Base-by-base conservation (phyloP, 176 grass and related monocot genomes). In the Rhynchospora pubera region DNA sequence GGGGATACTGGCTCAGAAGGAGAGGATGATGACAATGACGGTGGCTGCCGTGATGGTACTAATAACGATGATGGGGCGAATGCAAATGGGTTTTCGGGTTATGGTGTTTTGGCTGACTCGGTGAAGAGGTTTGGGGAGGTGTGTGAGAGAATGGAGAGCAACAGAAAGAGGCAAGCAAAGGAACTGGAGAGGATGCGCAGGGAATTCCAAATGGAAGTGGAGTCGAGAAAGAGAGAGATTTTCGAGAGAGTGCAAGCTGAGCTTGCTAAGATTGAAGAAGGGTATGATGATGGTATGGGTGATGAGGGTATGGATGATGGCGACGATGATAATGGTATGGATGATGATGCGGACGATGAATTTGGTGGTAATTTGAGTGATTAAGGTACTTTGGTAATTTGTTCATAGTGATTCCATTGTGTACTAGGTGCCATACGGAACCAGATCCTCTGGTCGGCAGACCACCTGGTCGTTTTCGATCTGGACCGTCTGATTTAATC, bases 201-300 rank as follows among this genome's bases (percentile, higher is more conserved):
- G 87, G 92, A 98, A 82, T 88, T 94, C 28, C 89, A 93, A 39
- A 94, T 86, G 57, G 92, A 95, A 9, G 82, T 95, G 21, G 90
- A 93, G 53, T 78, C 70, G 14, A 91, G 85, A 67, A 88, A 87
- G 69, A 93, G 82, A 84, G 85, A 95, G 82, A 93, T 94, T 90
- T 79, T 99, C 79, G 87, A 87, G 65, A 94, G 85, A 81, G 96
- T 89, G 16, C 79, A 89, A 63, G 45, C 30, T 1, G 92, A 95
- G 84, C 88, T 95, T 88, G 89, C 84, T 9, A 67, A 80, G 21
- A 84, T 94, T 16, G 76, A 51, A 13, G 73, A 86, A 61, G 90
- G 87, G 43, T 68, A 86, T 57, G 83, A 32, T 39, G 79, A 79
- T 51, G 85, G 69, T 61, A 42, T 32, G 83, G 77, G 82, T 11